These are phyloP conservation scores for Aspergillus sp. DNA, from an alignment of 2,329 filamentous ascomycete genomes.

Conservation along the genomic window DNA sequence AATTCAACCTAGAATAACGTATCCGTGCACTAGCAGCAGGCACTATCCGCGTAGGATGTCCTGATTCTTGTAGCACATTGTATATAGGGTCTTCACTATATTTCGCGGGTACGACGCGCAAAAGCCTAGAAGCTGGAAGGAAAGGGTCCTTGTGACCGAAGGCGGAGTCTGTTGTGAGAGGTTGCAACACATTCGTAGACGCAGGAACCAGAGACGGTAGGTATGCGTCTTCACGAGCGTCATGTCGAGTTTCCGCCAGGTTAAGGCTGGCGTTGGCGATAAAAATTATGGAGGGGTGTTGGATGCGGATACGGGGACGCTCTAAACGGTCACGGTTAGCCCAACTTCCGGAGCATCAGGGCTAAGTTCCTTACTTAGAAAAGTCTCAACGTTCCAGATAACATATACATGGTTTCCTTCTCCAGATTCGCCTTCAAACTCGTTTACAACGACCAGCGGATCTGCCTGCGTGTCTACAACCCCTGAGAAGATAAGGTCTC, in stretches of 20 bases:
- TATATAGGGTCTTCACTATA: constrained; percentile 51
- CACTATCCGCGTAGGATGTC: constrained; percentile 54
- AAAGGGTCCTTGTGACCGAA: constrained; percentile 51
- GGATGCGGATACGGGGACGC: constrained; percentile 52
- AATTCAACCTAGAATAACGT: constrained; percentile 52
- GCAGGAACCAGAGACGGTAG: constrained; percentile 55
- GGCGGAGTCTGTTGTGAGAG: constrained; percentile 52
- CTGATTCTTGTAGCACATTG: constrained; percentile 55
- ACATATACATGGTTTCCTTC: constrained; percentile 43
- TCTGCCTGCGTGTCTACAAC: constrained; percentile 40
- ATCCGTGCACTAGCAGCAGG: constrained; percentile 58
- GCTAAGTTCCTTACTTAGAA: constrained; percentile 36
- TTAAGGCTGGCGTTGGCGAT: constrained; percentile 49
- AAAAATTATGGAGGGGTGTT: constrained; percentile 58
- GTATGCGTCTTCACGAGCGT: constrained; percentile 49
- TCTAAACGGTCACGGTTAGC: constrained; percentile 26
- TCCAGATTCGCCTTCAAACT: constrained; percentile 40
- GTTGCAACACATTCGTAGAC: constrained; percentile 59
- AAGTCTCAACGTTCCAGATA: constrained; percentile 46
- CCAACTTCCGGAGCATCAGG: background rate
- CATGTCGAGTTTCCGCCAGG: constrained; percentile 40
- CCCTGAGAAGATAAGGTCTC: constrained; percentile 46
- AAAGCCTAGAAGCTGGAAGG: constrained; percentile 58
- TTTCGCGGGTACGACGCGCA: constrained; percentile 55
- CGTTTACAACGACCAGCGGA: constrained; percentile 46